Percentiles rank a stretch among this genome's conserved stretches.
Conservation (phyloP, 2,329 filamentous ascomycete genomes). For the Penicillium sp. region DNA sequence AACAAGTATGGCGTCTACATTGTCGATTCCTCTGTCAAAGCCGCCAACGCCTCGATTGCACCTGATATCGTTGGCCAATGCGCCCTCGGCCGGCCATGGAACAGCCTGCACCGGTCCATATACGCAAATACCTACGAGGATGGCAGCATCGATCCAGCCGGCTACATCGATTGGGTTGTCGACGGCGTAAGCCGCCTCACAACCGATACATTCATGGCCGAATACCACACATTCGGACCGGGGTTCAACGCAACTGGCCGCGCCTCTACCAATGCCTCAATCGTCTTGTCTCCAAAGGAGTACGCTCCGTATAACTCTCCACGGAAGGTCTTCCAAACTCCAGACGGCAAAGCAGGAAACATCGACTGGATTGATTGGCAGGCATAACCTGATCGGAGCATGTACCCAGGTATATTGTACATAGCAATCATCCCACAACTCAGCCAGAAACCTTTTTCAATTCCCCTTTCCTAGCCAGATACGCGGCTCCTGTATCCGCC, state of each 20-base stretch:
- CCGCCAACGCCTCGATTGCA: slow-evolving; percentile 56
- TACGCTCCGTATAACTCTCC: slow-evolving; percentile 46
- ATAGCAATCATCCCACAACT: not conserved
- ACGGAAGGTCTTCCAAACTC: slow-evolving; percentile 53
- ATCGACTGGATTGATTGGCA: slow-evolving; percentile 55
- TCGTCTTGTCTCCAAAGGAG: slow-evolving; percentile 49
- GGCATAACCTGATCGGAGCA: not conserved
- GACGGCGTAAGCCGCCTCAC: slow-evolving; percentile 45
- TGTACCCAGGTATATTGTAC: not conserved
- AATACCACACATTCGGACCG: slow-evolving; percentile 58
- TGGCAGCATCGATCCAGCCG: slow-evolving; percentile 56
- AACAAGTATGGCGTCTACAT: slow-evolving; percentile 74
- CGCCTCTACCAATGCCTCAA: slow-evolving; percentile 47
- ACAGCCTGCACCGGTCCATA: slow-evolving; percentile 61
- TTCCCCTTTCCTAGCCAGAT: slow-evolving; percentile 40
- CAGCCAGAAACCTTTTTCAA: slow-evolving; percentile 14
- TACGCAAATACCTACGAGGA: slow-evolving; percentile 63
- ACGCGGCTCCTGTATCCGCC: slow-evolving; percentile 52
- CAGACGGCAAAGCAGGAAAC: slow-evolving; percentile 53
- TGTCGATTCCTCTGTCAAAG: slow-evolving; percentile 57
- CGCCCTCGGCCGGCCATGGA: slow-evolving; percentile 67
- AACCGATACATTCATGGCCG: slow-evolving; percentile 61
- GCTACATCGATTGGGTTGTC: slow-evolving; percentile 61
- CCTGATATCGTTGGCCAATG: slow-evolving; percentile 54
- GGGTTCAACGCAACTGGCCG: slow-evolving; percentile 59